Conservation (phyloP, 2,329 filamentous ascomycete genomes). For the Monosporascus ibericus region DNA sequence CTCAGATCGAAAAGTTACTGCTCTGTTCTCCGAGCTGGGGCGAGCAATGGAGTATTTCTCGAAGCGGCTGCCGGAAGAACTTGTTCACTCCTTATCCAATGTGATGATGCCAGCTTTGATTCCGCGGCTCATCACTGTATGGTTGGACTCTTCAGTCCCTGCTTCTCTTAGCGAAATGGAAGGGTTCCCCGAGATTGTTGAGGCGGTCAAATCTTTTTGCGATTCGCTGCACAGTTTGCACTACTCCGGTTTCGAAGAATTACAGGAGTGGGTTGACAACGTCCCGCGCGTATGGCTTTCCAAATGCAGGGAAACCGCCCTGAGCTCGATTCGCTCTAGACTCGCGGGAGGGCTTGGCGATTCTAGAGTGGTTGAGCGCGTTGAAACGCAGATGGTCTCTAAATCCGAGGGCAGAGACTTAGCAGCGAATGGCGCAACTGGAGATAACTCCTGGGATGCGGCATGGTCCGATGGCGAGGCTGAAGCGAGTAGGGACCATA, state of each 20-base stretch:
- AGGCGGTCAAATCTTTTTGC: constrained; percentile 59
- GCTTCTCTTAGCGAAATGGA: constrained; percentile 64
- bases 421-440: constrained; percentile 43
- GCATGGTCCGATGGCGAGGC: constrained; percentile 71
- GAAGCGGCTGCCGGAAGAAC: constrained; percentile 44
- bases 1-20: constrained; percentile 39
- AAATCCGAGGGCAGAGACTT: constrained; percentile 61
- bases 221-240: constrained; percentile 52
- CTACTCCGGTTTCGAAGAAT: constrained; percentile 56
- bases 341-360: constrained; percentile 61
- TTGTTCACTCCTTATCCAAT: constrained; percentile 56
- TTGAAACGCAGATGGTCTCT: constrained; percentile 77
- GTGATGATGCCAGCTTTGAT: constrained; percentile 66
- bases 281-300: constrained; percentile 80
- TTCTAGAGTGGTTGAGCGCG: constrained; percentile 67
- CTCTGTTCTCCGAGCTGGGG: constrained; percentile 49
- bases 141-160: constrained; percentile 74
- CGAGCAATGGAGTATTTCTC: constrained; percentile 46
- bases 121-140: constrained; percentile 61
- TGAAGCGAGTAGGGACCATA: constrained; percentile 21
- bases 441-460: constrained; percentile 65
- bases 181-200: constrained; percentile 65
- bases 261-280: constrained; percentile 75
- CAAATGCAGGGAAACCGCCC: constrained; percentile 72
- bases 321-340: constrained; percentile 67